Conservation (phyloP, 345 rosid species). For the Salix dunnii region DNA sequence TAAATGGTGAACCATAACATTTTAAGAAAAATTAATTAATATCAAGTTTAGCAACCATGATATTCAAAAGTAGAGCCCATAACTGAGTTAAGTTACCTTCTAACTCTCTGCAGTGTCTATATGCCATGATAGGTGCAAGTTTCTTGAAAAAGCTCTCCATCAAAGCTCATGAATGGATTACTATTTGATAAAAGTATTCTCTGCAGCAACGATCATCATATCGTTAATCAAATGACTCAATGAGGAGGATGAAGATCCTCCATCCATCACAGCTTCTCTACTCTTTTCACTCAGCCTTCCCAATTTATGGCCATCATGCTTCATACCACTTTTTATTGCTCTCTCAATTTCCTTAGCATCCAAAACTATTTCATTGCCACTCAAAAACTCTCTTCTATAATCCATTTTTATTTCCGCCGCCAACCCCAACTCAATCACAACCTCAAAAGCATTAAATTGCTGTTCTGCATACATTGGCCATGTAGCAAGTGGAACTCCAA, state of each 20-base stretch:
- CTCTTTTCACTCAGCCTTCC: background rate
- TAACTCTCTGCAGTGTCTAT: too few species aligned
- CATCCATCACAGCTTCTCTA: conserved; percentile 1
- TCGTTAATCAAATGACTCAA: conserved; percentile 4
- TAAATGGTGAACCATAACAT: too few species aligned
- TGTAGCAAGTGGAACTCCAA: conserved; percentile 12
- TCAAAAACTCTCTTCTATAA: conserved; percentile 1
- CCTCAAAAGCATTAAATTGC: conserved; percentile 2
- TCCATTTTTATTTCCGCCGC: conserved; percentile 15
- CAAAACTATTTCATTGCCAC: background rate
- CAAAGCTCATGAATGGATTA: too few species aligned
- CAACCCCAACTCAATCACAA: conserved; percentile 16
- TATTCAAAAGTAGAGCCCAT: too few species aligned
- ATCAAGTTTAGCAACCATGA: too few species aligned
- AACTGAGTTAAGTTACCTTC: too few species aligned
- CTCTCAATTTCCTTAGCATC: conserved; percentile 10
- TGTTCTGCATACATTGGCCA: conserved; percentile 23
- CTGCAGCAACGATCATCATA: background rate
- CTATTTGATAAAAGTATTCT: too few species aligned
- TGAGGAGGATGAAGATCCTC: conserved; percentile 8
- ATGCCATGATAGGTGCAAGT: too few species aligned
- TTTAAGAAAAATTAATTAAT: too few species aligned
- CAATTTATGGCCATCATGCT: background rate
- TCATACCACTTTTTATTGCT: conserved; percentile 12
- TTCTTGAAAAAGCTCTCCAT: too few species aligned